These are phyloP conservation scores for Bidens hawaiensis DNA, from an alignment of 140 eudicot genomes.

Conservation along the genomic window DNA sequence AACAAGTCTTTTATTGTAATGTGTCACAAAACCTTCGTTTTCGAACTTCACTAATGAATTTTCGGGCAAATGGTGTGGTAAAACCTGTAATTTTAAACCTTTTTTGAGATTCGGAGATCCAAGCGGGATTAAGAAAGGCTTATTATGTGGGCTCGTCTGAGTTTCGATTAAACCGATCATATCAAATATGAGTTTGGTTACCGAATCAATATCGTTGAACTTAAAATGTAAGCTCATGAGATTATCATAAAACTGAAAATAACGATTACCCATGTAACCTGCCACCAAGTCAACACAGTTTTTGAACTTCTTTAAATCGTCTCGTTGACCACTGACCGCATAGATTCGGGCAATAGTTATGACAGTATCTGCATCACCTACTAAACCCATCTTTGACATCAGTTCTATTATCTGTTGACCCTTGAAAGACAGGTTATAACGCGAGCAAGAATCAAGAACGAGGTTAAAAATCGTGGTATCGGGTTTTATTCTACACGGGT, in stretches of 20 bases:
- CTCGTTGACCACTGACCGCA: constrained; percentile 55
- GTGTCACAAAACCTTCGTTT: constrained; percentile 46
- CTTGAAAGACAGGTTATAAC: constrained; percentile 50
- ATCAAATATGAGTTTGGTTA: constrained; percentile 49
- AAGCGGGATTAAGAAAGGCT: constrained; percentile 45
- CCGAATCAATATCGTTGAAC: constrained; percentile 70
- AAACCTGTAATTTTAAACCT: constrained; percentile 55
- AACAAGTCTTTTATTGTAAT: constrained; percentile 42
- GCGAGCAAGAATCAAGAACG: constrained; percentile 71
- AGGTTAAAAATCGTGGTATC: constrained; percentile 68
- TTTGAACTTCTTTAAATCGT: constrained; percentile 72
- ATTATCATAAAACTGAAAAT: constrained; percentile 54
- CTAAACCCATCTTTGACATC: constrained; percentile 68
- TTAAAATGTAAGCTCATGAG: constrained; percentile 66
- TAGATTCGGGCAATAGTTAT: constrained; percentile 46
- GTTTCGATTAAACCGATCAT: constrained; percentile 30
- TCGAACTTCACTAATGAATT: constrained; percentile 44
- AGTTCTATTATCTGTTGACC: constrained; percentile 64
- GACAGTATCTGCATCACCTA: constrained; percentile 71
- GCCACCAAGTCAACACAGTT: constrained; percentile 54
- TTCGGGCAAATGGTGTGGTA: constrained; percentile 45
- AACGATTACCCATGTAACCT: constrained; percentile 38
- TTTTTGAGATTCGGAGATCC: constrained; percentile 64
- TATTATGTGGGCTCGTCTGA: constrained; percentile 28
- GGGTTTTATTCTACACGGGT: constrained; percentile 36